Conservation (phyloP, 306 rosid genomes). For the Pterocarpus macrocarpus region DNA sequence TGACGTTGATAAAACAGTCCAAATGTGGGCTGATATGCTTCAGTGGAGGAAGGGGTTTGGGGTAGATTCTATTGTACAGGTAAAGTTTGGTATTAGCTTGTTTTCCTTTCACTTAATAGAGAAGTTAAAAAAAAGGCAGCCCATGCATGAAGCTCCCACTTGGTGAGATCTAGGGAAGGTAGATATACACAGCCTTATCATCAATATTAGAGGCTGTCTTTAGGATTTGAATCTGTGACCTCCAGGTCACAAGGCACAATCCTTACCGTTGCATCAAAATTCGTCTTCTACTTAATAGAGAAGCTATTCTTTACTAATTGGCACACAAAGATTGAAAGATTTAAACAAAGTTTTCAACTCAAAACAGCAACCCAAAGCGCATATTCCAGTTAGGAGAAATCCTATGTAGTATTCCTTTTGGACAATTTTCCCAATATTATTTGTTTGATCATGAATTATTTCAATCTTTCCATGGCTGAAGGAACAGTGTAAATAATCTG, state of each 20-base stretch:
- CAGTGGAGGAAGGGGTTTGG: conserved; percentile 84
- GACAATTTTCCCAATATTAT: conserved; percentile 37
- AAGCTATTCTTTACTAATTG: conserved; percentile 17
- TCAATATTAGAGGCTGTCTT: too few species aligned
- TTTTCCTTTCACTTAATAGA: conserved; percentile 23
- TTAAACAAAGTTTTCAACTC: conserved; percentile 41
- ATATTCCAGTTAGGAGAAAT: conserved; percentile 42
- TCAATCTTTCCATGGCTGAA: conserved; percentile 46
- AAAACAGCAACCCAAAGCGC: conserved; percentile 35
- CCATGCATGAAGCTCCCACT: too few species aligned
- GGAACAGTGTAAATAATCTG: conserved; percentile 34
- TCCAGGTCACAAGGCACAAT: too few species aligned
- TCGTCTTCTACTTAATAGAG: conserved; percentile 8
- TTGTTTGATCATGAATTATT: conserved; percentile 36
- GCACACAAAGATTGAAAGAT: conserved; percentile 21
- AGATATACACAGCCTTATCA: too few species aligned
- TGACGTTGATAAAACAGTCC: conserved; percentile 82
- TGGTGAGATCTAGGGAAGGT: too few species aligned
- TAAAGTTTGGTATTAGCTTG: conserved; percentile 41
- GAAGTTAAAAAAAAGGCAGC: background rate
- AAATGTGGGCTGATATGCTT: conserved; percentile 97
- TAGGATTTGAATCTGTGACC: too few species aligned
- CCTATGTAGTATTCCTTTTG: conserved; percentile 21
- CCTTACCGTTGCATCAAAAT: too few species aligned
- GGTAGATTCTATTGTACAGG: conserved; percentile 82